These are phyloP conservation scores for Rubia yunnanensis DNA, from an alignment of 257 asterid species.

Conservation along the genomic window DNA sequence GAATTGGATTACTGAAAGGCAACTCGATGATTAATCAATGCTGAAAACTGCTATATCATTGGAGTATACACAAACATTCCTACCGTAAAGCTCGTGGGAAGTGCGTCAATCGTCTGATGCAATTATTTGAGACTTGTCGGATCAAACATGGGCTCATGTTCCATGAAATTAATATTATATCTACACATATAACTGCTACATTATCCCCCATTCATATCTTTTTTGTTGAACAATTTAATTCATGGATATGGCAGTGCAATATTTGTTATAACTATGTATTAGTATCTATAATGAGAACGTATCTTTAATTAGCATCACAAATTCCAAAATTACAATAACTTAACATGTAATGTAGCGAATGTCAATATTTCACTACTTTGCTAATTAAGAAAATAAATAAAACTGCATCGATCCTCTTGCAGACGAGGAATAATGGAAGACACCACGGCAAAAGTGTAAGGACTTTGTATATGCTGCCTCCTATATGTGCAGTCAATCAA, in stretches of 20 bases:
- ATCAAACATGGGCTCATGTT: slow-evolving; percentile 14
- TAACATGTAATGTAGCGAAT: background rate
- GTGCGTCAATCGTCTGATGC: background rate
- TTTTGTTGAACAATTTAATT: too few species aligned
- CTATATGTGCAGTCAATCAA: background rate
- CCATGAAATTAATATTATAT: too few species aligned
- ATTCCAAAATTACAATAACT: background rate
- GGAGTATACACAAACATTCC: background rate
- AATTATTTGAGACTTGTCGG: slow-evolving; percentile 10
- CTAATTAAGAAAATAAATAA: background rate
- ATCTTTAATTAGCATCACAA: background rate
- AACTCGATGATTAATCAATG: too few species aligned
- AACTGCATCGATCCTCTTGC: background rate
- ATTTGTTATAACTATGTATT: too few species aligned
- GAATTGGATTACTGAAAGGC: too few species aligned
- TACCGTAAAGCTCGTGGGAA: slow-evolving; percentile 4
- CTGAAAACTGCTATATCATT: too few species aligned
- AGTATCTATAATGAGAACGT: too few species aligned
- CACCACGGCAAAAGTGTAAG: background rate
- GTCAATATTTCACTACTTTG: background rate
- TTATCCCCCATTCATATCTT: too few species aligned
- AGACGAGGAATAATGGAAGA: slow-evolving; percentile 4
- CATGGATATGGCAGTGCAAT: too few species aligned
- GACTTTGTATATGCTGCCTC: slow-evolving; percentile 1
- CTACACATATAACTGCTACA: too few species aligned